Evolutionary conservation across 2,329 filamentous ascomycete genomes (phyloP).

Genomic region (Penicillium sp.): DNA sequence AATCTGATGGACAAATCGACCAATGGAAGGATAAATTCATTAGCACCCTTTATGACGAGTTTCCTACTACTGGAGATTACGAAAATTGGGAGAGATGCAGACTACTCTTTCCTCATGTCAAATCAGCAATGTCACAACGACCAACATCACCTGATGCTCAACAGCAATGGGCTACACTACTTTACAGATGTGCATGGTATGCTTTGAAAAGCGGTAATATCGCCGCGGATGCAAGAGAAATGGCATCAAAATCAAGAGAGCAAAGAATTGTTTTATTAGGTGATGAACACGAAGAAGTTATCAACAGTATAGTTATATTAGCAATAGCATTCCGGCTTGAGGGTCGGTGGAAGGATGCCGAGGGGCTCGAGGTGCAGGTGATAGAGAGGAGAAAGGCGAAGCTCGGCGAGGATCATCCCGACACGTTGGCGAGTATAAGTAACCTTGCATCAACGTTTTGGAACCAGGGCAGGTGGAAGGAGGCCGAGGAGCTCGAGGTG

Average conservation of each 20-base stretch:
- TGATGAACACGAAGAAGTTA: background rate
- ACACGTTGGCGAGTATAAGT: slow-evolving; percentile 1
- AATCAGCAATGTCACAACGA: background rate
- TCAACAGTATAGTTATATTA: background rate
- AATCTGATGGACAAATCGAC: too few species aligned
- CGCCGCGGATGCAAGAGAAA: background rate
- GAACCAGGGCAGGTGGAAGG: background rate
- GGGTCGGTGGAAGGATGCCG: background rate
- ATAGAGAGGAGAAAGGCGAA: background rate
- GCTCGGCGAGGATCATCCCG: background rate
- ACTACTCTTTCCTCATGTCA: background rate
- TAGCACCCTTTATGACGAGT: background rate
- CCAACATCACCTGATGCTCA: background rate
- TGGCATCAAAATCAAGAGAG: background rate
- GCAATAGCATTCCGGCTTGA: too few species aligned
- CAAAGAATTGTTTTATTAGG: background rate
- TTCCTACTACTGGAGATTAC: background rate
- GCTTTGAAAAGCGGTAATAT: background rate
- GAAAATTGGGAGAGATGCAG: background rate
- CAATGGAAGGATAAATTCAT: too few species aligned
- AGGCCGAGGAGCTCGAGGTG: background rate
- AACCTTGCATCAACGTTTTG: background rate
- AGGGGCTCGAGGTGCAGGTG: background rate
- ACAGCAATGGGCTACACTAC: background rate
- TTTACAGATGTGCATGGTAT: background rate